phyloP scores from a whole-genome alignment of 2,329 filamentous ascomycete genomes.

The Stachybotrys chlorohalonatus region DNA sequence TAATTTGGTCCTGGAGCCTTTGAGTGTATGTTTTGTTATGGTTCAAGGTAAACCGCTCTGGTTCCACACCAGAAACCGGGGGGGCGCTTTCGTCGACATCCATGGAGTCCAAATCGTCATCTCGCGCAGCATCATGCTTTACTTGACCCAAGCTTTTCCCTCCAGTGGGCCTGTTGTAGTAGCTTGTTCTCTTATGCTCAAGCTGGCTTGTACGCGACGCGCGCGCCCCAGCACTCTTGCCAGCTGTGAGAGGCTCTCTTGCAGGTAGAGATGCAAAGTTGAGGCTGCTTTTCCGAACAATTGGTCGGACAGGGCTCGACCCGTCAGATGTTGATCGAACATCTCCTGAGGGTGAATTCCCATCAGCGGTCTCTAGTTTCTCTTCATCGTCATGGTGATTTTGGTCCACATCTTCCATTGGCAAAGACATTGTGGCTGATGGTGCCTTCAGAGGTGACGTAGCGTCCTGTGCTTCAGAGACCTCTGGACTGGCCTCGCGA shows the following conservation, averaged over 20 bases:
- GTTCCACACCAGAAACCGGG: conserved; percentile 27
- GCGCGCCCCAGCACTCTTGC: conserved; percentile 71
- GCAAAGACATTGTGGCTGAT: not conserved
- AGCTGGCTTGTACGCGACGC: conserved; percentile 70
- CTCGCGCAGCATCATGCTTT: conserved; percentile 33
- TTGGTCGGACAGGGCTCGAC: conserved; percentile 66
- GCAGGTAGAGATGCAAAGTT: conserved; percentile 91
- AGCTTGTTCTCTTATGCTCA: conserved; percentile 63
- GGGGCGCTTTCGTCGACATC: conserved; percentile 38
- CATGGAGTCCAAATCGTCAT: conserved; percentile 42
- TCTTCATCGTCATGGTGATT: not conserved
- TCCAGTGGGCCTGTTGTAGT: conserved; percentile 63
- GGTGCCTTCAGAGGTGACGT: not conserved
- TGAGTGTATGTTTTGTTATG: conserved; percentile 93
- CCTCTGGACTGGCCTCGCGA: not conserved
- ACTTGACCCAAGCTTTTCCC: conserved; percentile 57
- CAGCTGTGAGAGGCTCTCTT: conserved; percentile 73
- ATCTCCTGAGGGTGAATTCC: conserved; percentile 27
- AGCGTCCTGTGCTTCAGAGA: not conserved
- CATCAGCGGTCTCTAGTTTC: conserved; percentile 1
- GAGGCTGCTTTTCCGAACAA: conserved; percentile 86
- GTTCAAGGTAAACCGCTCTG: conserved; percentile 28
- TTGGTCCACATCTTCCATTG: conserved; percentile 3
- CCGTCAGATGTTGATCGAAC: conserved; percentile 55
- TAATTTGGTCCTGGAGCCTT: conserved; percentile 86